Percentiles rank a stretch among this genome's conserved stretches.
phyloP scores from a whole-genome alignment of 1,139 yeast species.

The Hyphopichia burtonii region DNA sequence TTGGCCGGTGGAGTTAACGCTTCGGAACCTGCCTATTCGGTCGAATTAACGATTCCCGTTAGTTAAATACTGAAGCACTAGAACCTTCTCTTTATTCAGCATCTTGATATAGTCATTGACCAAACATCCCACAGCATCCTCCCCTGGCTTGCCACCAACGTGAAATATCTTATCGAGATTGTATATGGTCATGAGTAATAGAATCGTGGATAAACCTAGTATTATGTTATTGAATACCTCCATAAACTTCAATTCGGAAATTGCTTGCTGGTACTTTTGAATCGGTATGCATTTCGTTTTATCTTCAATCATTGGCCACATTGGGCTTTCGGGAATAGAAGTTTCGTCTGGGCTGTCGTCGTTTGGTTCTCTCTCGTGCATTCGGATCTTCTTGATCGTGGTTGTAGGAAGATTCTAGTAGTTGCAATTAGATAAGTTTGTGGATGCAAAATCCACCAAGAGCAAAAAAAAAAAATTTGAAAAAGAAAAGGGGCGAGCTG shows the following conservation, averaged over 20 bases:
- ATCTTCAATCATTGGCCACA: neutral
- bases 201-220: slow-evolving; percentile 5
- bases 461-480: slow-evolving; percentile 1
- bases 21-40: too few relatives aligned
- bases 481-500: slow-evolving; percentile 18
- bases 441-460: neutral
- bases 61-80: slow-evolving; percentile 2
- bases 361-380: neutral
- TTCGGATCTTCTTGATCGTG: too few relatives aligned
- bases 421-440: neutral
- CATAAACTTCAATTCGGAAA: neutral
- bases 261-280: neutral
- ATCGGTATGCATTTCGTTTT: neutral
- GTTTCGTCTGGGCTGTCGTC: neutral
- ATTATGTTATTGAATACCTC: slow-evolving; percentile 8
- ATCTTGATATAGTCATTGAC: slow-evolving; percentile 1
- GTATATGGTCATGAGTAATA: slow-evolving; percentile 2
- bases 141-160: neutral
- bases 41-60: neutral
- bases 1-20: too few relatives aligned
- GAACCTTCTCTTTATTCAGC: slow-evolving; percentile 1
- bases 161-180: neutral
- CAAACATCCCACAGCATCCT: slow-evolving; percentile 1
- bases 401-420: neutral
- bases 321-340: neutral